A percentile compares a stretch with the other conserved stretches of the same genome.
Conservation (phyloP, 2,329 filamentous ascomycete genomes). For the Colletotrichum eleusines region DNA sequence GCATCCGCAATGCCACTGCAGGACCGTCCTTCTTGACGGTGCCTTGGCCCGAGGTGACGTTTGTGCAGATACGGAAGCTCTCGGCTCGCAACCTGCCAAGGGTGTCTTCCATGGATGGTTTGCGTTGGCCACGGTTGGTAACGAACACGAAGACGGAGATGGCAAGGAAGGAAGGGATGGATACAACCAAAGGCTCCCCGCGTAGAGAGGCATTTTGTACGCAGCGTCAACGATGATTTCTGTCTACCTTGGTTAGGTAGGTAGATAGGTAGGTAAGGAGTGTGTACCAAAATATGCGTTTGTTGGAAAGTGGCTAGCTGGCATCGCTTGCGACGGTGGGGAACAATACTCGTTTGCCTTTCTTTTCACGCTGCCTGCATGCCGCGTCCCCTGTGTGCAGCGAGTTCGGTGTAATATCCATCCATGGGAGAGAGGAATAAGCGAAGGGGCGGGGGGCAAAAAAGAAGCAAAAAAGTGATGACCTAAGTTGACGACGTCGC, state of each 20-base stretch:
- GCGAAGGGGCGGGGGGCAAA: neutral
- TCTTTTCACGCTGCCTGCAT: neutral
- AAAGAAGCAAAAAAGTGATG: no score
- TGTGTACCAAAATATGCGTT: neutral
- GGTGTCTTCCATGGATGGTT: neutral
- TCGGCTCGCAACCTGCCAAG: neutral
- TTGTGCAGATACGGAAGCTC: neutral
- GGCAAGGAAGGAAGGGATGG: neutral
- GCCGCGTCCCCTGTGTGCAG: neutral
- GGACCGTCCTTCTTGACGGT: neutral
- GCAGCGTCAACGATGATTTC: no score
- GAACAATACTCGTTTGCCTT: neutral
- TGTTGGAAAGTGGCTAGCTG: neutral
- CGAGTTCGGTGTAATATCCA: neutral
- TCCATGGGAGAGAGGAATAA: no score
- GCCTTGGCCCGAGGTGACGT: neutral
- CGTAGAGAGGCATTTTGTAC: neutral
- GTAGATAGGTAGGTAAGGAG: neutral
- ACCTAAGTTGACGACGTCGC: neutral
- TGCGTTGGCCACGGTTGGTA: neutral
- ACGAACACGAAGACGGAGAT: slow-evolving; percentile 12
- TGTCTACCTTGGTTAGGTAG: neutral
- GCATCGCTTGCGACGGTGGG: neutral
- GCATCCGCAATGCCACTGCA: neutral
- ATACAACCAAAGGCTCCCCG: neutral